phyloP scores from a whole-genome alignment of 805 yeast species.

The Candida stauntonica region DNA sequence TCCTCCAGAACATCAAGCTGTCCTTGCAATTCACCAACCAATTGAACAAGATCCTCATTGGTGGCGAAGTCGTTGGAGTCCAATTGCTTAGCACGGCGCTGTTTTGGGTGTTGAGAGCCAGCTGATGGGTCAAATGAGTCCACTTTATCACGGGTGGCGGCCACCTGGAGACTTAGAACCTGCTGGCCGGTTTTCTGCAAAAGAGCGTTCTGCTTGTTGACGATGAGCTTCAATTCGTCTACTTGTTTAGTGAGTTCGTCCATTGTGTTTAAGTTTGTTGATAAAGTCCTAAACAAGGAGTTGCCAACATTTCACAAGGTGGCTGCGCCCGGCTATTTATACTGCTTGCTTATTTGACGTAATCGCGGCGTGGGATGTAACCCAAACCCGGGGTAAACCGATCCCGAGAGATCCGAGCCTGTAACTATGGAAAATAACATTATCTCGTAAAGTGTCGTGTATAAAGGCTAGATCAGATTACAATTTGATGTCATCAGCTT shows the following conservation, averaged over 20 bases:
- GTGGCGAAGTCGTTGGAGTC: conserved; percentile 62
- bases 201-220: conserved; percentile 60
- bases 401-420: no score
- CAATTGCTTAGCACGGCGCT: conserved; percentile 11
- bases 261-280: conserved; percentile 7
- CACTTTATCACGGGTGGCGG: conserved; percentile 41
- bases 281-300: no score
- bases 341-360: no score
- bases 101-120: conserved; percentile 6
- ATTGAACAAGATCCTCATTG: conserved; percentile 78
- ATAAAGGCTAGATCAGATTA: conserved; percentile 1
- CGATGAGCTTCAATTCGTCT: conserved; percentile 45
- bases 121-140: conserved; percentile 24
- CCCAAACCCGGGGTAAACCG: neutral
- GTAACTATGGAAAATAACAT: no score
- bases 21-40: conserved; percentile 86
- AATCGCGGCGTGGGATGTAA: neutral
- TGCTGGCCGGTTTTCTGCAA: conserved; percentile 79
- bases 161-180: conserved; percentile 63
- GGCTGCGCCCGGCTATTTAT: neutral
- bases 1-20: conserved; percentile 80
- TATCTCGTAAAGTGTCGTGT: no score
- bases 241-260: conserved; percentile 35
- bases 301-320: no score
- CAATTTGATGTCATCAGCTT: conserved; percentile 6